Evolutionary conservation across 2,329 filamentous ascomycete species (phyloP).

Genomic region (Monosporascus cannonballus): DNA sequence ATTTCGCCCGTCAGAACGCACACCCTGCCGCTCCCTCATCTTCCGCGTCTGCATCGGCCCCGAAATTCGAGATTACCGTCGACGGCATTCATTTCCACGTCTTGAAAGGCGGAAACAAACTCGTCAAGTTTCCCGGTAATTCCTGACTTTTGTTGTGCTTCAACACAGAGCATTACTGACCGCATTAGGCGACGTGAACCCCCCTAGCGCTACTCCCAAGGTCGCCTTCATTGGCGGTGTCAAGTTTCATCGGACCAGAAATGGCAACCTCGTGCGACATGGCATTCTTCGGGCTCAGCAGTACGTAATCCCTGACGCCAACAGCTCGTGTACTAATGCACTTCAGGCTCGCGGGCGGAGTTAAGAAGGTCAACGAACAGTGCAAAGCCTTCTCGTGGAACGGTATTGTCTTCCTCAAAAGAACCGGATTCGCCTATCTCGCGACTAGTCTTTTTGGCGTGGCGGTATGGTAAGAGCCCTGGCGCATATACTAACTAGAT

Average conservation of each 20-base stretch:
- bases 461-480: slow-evolving; percentile 35
- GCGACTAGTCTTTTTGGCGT: slow-evolving; percentile 23
- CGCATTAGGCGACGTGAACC: slow-evolving; percentile 48
- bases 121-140: slow-evolving; percentile 65
- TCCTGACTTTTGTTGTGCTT: slow-evolving; percentile 25
- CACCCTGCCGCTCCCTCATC: slow-evolving; percentile 17
- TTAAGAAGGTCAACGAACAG: slow-evolving; percentile 65
- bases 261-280: slow-evolving; percentile 77
- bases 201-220: slow-evolving; percentile 67
- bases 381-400: slow-evolving; percentile 69
- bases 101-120: slow-evolving; percentile 72
- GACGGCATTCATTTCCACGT: slow-evolving; percentile 71
- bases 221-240: slow-evolving; percentile 67
- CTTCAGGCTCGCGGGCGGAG: slow-evolving; percentile 42
- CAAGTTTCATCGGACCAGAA: slow-evolving; percentile 78
- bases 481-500: slow-evolving; percentile 34
- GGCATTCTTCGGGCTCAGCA: slow-evolving; percentile 69
- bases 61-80: slow-evolving; percentile 57
- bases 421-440: slow-evolving; percentile 24
- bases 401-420: slow-evolving; percentile 51
- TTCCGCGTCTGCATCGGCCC: slow-evolving; percentile 26
- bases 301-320: slow-evolving; percentile 45
- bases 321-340: slow-evolving; percentile 20
- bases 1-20: slow-evolving; percentile 34
- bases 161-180: slow-evolving; percentile 10